A percentile compares a stretch with the other conserved stretches of the same genome.
phyloP scores from a whole-genome alignment of 129 eudicot genomes.

The Tagetes patula region DNA sequence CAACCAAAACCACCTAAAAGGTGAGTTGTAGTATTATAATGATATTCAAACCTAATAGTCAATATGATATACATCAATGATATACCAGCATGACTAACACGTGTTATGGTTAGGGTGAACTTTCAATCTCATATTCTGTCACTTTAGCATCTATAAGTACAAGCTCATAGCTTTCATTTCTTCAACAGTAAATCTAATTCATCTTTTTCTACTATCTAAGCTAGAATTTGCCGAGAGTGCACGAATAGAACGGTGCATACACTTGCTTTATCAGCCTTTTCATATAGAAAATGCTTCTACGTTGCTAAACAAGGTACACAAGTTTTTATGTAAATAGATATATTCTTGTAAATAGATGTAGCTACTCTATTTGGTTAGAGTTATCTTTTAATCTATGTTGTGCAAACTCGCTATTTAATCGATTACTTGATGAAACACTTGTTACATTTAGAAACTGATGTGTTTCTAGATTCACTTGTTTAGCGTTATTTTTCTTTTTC shows the following conservation, averaged over 20 bases:
- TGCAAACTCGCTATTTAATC: neutral
- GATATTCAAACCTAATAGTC: no score
- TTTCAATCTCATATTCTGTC: neutral
- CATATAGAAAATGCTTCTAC: slow-evolving; percentile 29
- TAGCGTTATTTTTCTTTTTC: neutral
- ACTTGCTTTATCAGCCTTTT: slow-evolving; percentile 30
- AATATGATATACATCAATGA: no score
- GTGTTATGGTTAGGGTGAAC: neutral
- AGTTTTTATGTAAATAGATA: neutral
- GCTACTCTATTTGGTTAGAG: neutral
- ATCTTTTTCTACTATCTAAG: neutral
- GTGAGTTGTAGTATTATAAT: no score
- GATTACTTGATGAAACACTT: neutral
- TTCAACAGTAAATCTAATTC: slow-evolving; percentile 19
- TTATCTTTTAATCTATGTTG: neutral
- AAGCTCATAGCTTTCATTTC: neutral
- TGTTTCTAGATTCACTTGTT: neutral
- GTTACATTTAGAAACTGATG: no score
- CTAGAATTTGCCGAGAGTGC: slow-evolving; percentile 8
- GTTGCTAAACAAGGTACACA: slow-evolving; percentile 23
- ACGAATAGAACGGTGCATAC: slow-evolving; percentile 20
- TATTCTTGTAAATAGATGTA: neutral
- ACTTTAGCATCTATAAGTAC: slow-evolving; percentile 25
- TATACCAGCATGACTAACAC: neutral
- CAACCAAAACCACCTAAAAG: no score